Conservation (phyloP, 345 rosid genomes). For the Moringa oleifera region DNA sequence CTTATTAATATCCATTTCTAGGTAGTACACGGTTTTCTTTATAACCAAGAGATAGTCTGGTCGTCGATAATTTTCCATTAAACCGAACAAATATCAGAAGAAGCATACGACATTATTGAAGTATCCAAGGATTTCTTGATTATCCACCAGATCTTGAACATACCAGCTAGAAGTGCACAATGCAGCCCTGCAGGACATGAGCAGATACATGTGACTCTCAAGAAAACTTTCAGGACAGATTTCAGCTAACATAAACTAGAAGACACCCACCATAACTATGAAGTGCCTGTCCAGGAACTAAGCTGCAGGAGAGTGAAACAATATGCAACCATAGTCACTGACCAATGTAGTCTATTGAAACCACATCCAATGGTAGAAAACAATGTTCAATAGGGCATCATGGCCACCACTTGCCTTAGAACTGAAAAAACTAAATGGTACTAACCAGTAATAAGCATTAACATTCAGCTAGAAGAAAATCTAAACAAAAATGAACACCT, state of each 20-base stretch:
- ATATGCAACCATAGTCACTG: not conserved
- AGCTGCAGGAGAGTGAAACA: slow-evolving; percentile 36
- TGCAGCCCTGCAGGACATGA: slow-evolving; percentile 61
- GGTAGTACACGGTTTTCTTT: not conserved
- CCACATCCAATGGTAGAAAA: not conserved
- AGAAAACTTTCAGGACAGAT: slow-evolving; percentile 1
- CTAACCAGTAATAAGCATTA: not conserved
- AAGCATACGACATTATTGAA: not conserved
- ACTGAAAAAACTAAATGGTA: not conserved
- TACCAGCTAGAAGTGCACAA: slow-evolving; percentile 89
- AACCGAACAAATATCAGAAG: not conserved
- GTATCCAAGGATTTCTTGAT: not conserved
- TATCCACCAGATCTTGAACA: not conserved
- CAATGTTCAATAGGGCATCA: too few relatives aligned
- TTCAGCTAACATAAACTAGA: not conserved
- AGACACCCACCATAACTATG: slow-evolving; percentile 73
- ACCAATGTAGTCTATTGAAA: not conserved
- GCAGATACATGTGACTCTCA: slow-evolving; percentile 12
- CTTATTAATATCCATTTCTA: not conserved
- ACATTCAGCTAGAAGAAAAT: not conserved
- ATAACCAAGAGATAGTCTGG: not conserved
- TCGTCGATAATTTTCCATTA: too few relatives aligned
- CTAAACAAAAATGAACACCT: not conserved
- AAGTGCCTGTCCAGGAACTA: slow-evolving; percentile 78
- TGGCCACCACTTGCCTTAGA: not conserved